Evolutionary conservation across 352 stramenopile species (phyloP).

Genomic region (Globisporangium nodosum): DNA sequence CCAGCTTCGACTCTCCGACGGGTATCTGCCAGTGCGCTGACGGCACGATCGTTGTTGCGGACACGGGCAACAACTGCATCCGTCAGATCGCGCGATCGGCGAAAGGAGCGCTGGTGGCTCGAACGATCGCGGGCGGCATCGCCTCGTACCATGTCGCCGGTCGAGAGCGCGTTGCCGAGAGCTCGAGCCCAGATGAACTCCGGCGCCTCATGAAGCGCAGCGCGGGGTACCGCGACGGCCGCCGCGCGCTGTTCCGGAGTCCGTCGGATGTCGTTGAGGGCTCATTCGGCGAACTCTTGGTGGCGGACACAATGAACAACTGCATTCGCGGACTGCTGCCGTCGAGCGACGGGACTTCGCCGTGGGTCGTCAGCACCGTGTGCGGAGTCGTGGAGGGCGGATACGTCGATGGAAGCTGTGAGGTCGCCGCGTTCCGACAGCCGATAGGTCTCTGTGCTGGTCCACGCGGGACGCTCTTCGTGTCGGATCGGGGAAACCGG

Average conservation of each 20-base stretch:
- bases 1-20: constrained; percentile 34
- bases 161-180: constrained; percentile 4
- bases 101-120: constrained; percentile 23
- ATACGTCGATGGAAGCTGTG: constrained; percentile 27
- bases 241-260: constrained; percentile 33
- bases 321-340: constrained; percentile 35
- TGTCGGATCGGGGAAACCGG: constrained; percentile 33
- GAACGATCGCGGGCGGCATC: constrained; percentile 31
- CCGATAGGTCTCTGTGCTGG: constrained; percentile 28
- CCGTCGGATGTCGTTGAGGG: constrained; percentile 28
- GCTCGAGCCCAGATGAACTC: constrained; percentile 5
- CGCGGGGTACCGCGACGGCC: constrained; percentile 27
- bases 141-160: constrained; percentile 4
- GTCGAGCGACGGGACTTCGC: constrained; percentile 3
- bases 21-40: constrained; percentile 33
- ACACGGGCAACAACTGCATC: constrained; percentile 57
- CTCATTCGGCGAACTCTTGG: constrained; percentile 23
- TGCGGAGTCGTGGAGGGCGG: constrained; percentile 22
- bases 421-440: constrained; percentile 29
- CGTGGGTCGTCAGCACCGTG: constrained; percentile 25
- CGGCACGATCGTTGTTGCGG: constrained; percentile 32
- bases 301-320: constrained; percentile 58
- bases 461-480: constrained; percentile 26
- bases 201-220: constrained; percentile 8
- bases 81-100: constrained; percentile 24